Conservation (phyloP, 2,329 filamentous ascomycete genomes). For the Mariannaea sp. region DNA sequence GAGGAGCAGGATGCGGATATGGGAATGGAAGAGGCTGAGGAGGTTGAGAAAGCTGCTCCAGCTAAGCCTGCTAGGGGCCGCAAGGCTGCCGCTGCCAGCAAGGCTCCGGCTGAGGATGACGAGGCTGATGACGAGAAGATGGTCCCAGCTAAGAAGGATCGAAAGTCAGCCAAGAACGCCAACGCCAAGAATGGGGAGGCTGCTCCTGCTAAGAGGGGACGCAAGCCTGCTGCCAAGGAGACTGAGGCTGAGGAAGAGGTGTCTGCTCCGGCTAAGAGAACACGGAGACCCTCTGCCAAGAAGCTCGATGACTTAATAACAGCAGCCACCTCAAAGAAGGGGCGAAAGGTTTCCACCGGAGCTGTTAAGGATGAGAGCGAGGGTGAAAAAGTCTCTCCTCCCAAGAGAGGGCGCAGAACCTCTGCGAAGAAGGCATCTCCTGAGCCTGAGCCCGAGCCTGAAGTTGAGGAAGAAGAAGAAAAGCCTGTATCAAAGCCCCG, state of each 20-base stretch:
- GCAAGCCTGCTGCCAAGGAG: too few species aligned
- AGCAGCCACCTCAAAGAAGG: neutral
- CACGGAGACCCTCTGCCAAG: slow-evolving; percentile 37
- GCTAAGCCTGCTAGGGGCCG: slow-evolving; percentile 35
- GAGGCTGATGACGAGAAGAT: slow-evolving; percentile 12
- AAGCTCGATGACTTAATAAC: slow-evolving; percentile 1
- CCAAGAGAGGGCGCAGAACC: slow-evolving; percentile 17
- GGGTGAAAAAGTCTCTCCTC: slow-evolving; percentile 22
- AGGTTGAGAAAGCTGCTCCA: slow-evolving; percentile 28
- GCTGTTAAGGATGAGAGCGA: slow-evolving; percentile 16
- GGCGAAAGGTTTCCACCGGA: slow-evolving; percentile 2
- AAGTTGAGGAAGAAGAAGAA: slow-evolving; percentile 22
- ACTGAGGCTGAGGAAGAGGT: slow-evolving; percentile 24
- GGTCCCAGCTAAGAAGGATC: slow-evolving; percentile 18
- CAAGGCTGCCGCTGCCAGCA: slow-evolving; percentile 2
- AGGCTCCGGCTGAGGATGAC: slow-evolving; percentile 26
- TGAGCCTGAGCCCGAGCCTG: slow-evolving; percentile 12
- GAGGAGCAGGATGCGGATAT: too few species aligned
- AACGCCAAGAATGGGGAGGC: slow-evolving; percentile 22
- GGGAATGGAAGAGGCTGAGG: too few species aligned
- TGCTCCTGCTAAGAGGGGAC: too few species aligned
- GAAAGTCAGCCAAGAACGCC: slow-evolving; percentile 25
- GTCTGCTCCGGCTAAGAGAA: slow-evolving; percentile 39
- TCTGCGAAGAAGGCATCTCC: slow-evolving; percentile 21
- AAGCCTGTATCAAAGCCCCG: slow-evolving; percentile 39